Conservation (phyloP, 2,329 filamentous ascomycete species). For the Aspergillus aculeatinus region DNA sequence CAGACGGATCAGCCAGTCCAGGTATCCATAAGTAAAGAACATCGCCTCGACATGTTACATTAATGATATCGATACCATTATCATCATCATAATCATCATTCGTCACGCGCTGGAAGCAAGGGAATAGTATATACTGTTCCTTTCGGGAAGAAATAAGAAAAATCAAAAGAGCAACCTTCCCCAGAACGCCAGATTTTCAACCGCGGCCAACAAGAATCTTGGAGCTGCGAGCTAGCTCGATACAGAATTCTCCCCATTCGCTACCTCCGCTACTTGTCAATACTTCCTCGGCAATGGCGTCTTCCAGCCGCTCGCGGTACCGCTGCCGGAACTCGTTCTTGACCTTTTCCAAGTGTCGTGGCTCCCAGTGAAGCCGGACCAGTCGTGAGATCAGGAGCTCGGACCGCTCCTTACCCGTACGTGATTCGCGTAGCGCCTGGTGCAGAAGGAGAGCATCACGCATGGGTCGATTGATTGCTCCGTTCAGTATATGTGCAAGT, state of each 20-base stretch:
- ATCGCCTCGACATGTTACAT: background rate
- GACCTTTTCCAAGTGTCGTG: conserved; percentile 73
- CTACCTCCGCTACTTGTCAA: conserved; percentile 50
- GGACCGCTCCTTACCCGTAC: conserved; percentile 69
- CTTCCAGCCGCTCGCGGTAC: conserved; percentile 71
- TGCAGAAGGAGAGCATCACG: conserved; percentile 87
- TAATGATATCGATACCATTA: background rate
- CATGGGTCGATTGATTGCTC: conserved; percentile 91
- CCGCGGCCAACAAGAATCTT: conserved; percentile 16
- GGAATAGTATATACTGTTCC: background rate
- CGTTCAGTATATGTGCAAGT: conserved; percentile 91
- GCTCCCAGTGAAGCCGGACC: conserved; percentile 90
- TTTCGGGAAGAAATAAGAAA: background rate
- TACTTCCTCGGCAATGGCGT: conserved; percentile 75
- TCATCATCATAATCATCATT: background rate
- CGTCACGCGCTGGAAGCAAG: background rate
- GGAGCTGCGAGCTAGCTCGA: conserved; percentile 55
- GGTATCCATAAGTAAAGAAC: too few relatives aligned
- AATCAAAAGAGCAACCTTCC: background rate
- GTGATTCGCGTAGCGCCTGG: conserved; percentile 78
- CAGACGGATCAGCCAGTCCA: too few relatives aligned
- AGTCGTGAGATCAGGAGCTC: conserved; percentile 86
- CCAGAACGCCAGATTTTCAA: background rate
- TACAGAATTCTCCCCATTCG: conserved; percentile 75
- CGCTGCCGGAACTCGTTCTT: conserved; percentile 77